These are phyloP conservation scores for Phialocephala sp. DNA, from an alignment of 2,329 filamentous ascomycete species.

Conservation along the genomic window DNA sequence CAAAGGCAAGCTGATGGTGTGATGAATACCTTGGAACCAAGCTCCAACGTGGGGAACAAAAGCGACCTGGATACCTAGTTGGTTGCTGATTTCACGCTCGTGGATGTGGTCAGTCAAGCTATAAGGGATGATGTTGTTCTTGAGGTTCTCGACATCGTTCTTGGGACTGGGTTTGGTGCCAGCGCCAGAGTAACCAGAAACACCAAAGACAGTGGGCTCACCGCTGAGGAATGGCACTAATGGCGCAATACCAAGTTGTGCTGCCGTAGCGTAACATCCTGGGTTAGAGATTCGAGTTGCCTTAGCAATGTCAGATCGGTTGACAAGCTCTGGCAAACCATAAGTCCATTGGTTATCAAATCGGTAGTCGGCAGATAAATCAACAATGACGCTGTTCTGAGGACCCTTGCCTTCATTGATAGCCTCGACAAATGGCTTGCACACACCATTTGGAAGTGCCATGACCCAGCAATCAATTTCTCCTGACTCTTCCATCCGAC, in stretches of 20 bases:
- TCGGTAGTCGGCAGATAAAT: slow-evolving; percentile 95
- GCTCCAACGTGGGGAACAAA: slow-evolving; percentile 96
- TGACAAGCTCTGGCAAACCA: slow-evolving; percentile 84
- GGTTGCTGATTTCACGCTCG: slow-evolving; percentile 84
- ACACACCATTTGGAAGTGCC: slow-evolving; percentile 94
- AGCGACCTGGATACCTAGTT: slow-evolving; percentile 75
- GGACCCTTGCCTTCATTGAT: slow-evolving; percentile 71
- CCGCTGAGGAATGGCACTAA: slow-evolving; percentile 77
- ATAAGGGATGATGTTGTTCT: slow-evolving; percentile 89
- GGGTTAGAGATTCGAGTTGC: slow-evolving; percentile 89
- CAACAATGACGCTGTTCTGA: slow-evolving; percentile 78
- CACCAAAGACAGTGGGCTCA: slow-evolving; percentile 83
- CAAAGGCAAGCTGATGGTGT: slow-evolving; percentile 89
- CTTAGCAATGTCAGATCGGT: slow-evolving; percentile 75
- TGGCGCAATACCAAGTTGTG: slow-evolving; percentile 87
- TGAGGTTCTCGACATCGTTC: slow-evolving; percentile 85
- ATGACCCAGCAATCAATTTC: slow-evolving; percentile 97
- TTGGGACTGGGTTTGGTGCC: slow-evolving; percentile 94
- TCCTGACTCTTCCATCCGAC: slow-evolving; percentile 80
- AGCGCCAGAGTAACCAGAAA: slow-evolving; percentile 92
- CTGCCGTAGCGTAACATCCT: slow-evolving; percentile 93
- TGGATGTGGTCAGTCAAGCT: slow-evolving; percentile 93
- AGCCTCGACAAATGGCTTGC: slow-evolving; percentile 91
- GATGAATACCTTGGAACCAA: slow-evolving; percentile 96
- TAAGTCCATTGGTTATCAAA: slow-evolving; percentile 89